A percentile compares a stretch with the other conserved stretches of the same genome.
Conservation (phyloP, 2,329 filamentous ascomycete genomes). For the Cercospora nicotianae region DNA sequence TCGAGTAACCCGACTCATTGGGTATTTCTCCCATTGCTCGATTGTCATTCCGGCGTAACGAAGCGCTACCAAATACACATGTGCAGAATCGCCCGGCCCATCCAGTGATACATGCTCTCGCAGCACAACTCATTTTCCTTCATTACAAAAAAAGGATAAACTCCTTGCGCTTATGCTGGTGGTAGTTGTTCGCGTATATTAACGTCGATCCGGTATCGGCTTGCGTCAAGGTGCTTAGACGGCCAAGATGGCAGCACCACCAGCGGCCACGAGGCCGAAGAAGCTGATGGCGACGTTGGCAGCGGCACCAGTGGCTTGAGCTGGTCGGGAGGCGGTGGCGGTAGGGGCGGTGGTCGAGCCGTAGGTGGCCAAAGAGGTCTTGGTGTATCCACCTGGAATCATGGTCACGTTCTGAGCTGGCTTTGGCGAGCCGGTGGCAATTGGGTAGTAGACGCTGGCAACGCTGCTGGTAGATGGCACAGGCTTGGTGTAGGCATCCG, state of each 20-base stretch:
- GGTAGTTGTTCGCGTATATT: not conserved
- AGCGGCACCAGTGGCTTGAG: constrained; percentile 26
- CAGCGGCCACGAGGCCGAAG: constrained; percentile 42
- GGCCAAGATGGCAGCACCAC: constrained; percentile 44
- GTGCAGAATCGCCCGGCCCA: not conserved
- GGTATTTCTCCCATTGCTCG: not conserved
- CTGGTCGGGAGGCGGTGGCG: constrained; percentile 21
- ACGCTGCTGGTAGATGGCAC: constrained; percentile 31
- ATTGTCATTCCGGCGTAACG: constrained; percentile 10
- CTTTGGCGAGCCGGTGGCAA: not conserved
- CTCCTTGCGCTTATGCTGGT: not conserved
- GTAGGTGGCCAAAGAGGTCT: constrained; percentile 9
- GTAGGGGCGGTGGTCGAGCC: constrained; percentile 29
- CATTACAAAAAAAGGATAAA: not conserved
- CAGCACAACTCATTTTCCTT: not conserved
- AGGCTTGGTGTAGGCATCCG: constrained; percentile 18
- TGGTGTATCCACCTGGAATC: not conserved
- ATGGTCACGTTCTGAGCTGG: not conserved
- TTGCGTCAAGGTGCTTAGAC: constrained; percentile 24
- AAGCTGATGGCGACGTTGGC: constrained; percentile 41
- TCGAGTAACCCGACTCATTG: not conserved
- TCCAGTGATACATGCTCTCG: not conserved
- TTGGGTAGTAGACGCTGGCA: constrained; percentile 21
- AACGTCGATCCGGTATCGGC: not conserved
- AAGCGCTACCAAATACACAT: not conserved